phyloP scores from a whole-genome alignment of 148 eudicot species.

The Polygonum maritimum region DNA sequence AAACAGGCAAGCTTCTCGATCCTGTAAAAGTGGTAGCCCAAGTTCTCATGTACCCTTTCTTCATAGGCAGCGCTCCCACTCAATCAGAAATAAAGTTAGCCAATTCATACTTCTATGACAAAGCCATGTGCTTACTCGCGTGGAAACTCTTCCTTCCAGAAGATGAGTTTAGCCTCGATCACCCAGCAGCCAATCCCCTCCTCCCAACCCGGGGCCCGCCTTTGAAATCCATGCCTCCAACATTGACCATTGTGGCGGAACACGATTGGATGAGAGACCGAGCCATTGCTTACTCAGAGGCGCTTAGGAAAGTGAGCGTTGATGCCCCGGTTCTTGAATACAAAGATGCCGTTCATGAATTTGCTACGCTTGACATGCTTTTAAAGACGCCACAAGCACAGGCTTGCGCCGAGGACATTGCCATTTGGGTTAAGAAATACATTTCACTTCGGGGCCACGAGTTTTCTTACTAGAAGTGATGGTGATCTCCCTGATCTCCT shows the following conservation, averaged over 20 bases:
- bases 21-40: slow-evolving; percentile 96
- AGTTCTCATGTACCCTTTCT: slow-evolving; percentile 90
- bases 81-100: slow-evolving; percentile 87
- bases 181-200: slow-evolving; percentile 95
- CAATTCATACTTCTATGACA: slow-evolving; percentile 89
- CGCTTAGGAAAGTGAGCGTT: slow-evolving; percentile 69
- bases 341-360: slow-evolving; percentile 93
- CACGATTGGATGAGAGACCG: slow-evolving; percentile 98
- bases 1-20: slow-evolving; percentile 60
- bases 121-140: slow-evolving; percentile 78
- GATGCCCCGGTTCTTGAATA: slow-evolving; percentile 90
- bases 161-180: slow-evolving; percentile 77
- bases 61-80: slow-evolving; percentile 85
- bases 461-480: slow-evolving; percentile 55
- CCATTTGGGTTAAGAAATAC: slow-evolving; percentile 93
- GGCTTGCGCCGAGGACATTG: slow-evolving; percentile 90
- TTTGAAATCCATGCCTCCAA: slow-evolving; percentile 88
- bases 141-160: slow-evolving; percentile 92
- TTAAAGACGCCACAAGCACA: slow-evolving; percentile 86
- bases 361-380: slow-evolving; percentile 91
- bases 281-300: slow-evolving; percentile 86
- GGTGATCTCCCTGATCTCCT: background rate
- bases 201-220: slow-evolving; percentile 56
- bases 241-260: slow-evolving; percentile 78
- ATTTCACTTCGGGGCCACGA: slow-evolving; percentile 91